A percentile compares a stretch with the other conserved stretches of the same genome.
Evolutionary conservation across 2,329 filamentous ascomycete genomes (phyloP).

Genomic region (Fusarium sp.): DNA sequence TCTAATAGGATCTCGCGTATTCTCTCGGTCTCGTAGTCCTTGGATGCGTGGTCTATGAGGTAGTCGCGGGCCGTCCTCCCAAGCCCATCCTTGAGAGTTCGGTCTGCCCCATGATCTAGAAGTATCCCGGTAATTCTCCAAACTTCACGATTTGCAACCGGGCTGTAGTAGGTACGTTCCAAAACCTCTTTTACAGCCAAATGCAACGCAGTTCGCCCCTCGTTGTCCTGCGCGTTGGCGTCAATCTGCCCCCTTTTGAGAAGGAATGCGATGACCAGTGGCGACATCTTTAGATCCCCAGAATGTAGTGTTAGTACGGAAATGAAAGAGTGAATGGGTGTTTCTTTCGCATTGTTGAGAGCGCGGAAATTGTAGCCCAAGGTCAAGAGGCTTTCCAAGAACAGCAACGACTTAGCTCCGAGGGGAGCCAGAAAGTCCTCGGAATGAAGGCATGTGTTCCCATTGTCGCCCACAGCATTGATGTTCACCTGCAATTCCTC

Average conservation of each 20-base stretch:
- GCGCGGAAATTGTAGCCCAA: not conserved
- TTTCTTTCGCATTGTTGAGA: not conserved
- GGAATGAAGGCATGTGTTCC: not conserved
- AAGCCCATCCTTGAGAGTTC: not conserved
- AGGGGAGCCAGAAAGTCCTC: no score
- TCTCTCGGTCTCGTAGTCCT: no score
- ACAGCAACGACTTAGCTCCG: no score
- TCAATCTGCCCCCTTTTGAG: not conserved
- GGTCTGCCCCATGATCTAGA: constrained; percentile 1
- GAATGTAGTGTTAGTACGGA: no score
- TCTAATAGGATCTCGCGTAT: no score
- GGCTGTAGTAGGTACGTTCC: no score
- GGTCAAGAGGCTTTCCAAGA: not conserved
- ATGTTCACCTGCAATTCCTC: not conserved
- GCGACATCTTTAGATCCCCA: no score
- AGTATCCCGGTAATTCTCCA: no score
- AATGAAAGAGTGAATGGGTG: not conserved
- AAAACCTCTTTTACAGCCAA: no score
- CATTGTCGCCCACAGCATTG: not conserved
- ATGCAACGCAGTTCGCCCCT: not conserved
- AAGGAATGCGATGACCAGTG: no score
- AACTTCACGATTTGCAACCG: no score
- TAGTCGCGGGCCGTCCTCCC: not conserved
- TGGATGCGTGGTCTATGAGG: no score
- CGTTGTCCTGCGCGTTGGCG: not conserved